Base-by-base conservation (phyloP, 768 basidiomycete genomes). In the Tulasnella sp. region DNA sequence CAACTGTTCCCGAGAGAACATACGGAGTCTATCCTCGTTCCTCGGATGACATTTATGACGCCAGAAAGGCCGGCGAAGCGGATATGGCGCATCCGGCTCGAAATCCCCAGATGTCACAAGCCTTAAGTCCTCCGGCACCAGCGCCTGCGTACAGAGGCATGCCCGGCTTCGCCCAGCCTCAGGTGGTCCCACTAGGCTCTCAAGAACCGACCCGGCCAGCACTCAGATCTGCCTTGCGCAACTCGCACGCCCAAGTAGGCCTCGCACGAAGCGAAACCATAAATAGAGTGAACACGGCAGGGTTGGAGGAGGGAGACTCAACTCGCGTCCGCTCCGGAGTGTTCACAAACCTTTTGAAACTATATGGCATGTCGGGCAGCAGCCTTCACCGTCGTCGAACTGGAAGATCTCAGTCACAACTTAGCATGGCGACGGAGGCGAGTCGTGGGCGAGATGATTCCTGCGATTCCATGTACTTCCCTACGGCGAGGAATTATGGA, bases 391-490 rank as follows among this genome's bases (percentile, higher is more conserved):
- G 42, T 72, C 37, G 71, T 26, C 71, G 71, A n/a, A 72, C 39
- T 20, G 44, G 44, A 3, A 40, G 44, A 55, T 55, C 74, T 55
- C 44, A 75, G 16, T 37, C 46, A n/a, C 35, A 48, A n/a, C 18
- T 37, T 9, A 75, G 74, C 46, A 75, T 75, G 74, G 67, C 70
- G 71, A 44, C 23, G 11, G 13, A 51, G 4, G 20, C 48, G 18
- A 77, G 77, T 48, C 55, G 75, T 23, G 57, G 75, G 46, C 77
- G 77, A 13, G 77, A 67, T 6, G 55, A 70, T 20, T 77, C 77
- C n/a, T 44, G 10, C n/a, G 77, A 77, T 39, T 77, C 77, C 23
- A 26, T 32, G 39, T 75, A 26, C 55, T 77, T 77, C 69, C 75
- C 75, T 6, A 61, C 75, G 9, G 75, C 75, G 39, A 70, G 77